These are phyloP conservation scores for Vitis amurensis DNA, from an alignment of 164 flowering plant species.

Conservation along the genomic window DNA sequence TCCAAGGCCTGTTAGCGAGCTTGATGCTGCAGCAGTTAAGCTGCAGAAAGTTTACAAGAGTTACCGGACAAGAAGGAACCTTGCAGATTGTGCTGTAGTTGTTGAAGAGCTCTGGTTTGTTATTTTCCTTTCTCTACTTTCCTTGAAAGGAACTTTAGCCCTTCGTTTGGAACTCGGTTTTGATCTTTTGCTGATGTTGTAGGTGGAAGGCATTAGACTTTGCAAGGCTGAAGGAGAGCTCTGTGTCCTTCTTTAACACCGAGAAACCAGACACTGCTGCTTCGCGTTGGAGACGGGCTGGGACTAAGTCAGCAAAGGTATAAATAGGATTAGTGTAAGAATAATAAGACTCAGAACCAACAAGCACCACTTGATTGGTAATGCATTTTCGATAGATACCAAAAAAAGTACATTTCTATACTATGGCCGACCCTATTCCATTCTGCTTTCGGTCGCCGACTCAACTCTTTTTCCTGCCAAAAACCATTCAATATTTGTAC, in stretches of 20 bases:
- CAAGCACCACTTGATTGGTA: too few relatives aligned
- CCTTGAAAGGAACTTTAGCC: not conserved
- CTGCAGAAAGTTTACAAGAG: constrained; percentile 75
- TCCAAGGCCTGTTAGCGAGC: constrained; percentile 35
- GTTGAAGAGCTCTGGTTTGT: constrained; percentile 71
- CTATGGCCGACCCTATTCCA: not conserved
- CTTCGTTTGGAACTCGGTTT: not conserved
- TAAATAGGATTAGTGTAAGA: too few relatives aligned
- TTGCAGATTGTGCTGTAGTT: constrained; percentile 78
- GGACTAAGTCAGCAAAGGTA: constrained; percentile 64
- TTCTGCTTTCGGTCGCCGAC: too few relatives aligned
- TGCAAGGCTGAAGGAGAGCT: constrained; percentile 52
- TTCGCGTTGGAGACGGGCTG: constrained; percentile 60
- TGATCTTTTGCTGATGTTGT: not conserved
- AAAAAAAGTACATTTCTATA: too few relatives aligned
- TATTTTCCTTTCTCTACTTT: not conserved
- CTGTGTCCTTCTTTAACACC: constrained; percentile 47
- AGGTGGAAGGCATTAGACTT: constrained; percentile 79
- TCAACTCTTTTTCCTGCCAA: too few relatives aligned
- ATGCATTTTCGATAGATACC: too few relatives aligned
- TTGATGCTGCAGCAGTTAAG: constrained; percentile 61
- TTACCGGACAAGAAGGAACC: constrained; percentile 68
- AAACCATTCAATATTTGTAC: too few relatives aligned
- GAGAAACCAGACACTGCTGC: constrained; percentile 52
- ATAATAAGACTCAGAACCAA: too few relatives aligned